Percentiles rank a stretch among this genome's conserved stretches.
phyloP scores from a whole-genome alignment of 1,139 yeast genomes.

The Spencermartinsiella ligniputridi region DNA sequence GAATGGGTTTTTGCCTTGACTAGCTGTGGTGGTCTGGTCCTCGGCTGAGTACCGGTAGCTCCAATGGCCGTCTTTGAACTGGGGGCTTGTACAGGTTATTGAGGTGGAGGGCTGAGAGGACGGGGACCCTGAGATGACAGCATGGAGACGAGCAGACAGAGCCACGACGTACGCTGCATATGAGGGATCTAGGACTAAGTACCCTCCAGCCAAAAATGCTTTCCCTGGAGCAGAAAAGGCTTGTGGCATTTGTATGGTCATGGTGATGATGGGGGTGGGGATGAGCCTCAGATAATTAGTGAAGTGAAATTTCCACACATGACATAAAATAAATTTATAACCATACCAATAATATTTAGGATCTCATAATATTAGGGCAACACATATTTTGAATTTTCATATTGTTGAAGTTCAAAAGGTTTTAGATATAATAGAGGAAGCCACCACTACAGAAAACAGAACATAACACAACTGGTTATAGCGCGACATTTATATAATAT shows the following conservation, averaged over 20 bases:
- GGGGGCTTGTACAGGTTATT: conserved; percentile 61
- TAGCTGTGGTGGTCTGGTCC: conserved; percentile 8
- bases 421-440: too few species aligned
- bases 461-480: too few species aligned
- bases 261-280: background rate
- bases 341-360: background rate
- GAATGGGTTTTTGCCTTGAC: conserved; percentile 60
- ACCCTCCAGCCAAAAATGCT: conserved; percentile 92
- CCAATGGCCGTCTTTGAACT: conserved; percentile 73
- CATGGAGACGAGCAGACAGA: conserved; percentile 85
- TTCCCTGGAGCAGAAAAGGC: conserved; percentile 91
- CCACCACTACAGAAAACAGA: too few species aligned
- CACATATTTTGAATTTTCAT: too few species aligned
- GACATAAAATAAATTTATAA: too few species aligned
- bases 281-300: background rate
- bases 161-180: conserved; percentile 83
- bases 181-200: conserved; percentile 73
- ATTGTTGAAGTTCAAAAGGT: too few species aligned
- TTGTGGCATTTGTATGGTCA: conserved; percentile 1
- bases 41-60: conserved; percentile 36
- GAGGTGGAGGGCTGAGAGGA: conserved; percentile 30
- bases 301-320: background rate
- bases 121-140: conserved; percentile 40
- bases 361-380: too few species aligned
- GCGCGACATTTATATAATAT: too few species aligned